Conservation (phyloP, 2,329 filamentous ascomycete species). For the Fusarium pininemorale region DNA sequence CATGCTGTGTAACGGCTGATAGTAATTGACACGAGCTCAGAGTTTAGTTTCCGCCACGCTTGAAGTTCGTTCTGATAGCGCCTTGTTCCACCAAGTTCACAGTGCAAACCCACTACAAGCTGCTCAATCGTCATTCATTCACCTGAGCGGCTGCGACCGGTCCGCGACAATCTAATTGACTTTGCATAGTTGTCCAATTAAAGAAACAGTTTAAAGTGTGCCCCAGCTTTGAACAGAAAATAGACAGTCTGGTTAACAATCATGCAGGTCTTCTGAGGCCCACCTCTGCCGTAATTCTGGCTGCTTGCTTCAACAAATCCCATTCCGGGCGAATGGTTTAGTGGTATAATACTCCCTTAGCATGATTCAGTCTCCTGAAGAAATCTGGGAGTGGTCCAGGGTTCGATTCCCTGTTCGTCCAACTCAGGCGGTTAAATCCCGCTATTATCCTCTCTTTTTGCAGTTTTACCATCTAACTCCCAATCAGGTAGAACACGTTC, state of each 20-base stretch:
- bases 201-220: rapidly evolving
- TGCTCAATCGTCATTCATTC: neutral
- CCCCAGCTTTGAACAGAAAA: neutral
- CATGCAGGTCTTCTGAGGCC: rapidly evolving
- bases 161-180: rapidly evolving
- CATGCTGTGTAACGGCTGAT: rapidly evolving
- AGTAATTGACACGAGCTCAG: rapidly evolving
- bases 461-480: no score
- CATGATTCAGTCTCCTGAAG: neutral
- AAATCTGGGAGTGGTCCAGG: constrained; percentile 21
- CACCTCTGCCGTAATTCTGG: neutral
- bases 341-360: constrained; percentile 32
- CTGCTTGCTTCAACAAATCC: neutral
- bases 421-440: neutral
- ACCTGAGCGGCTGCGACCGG: rapidly evolving
- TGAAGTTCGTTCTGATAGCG: neutral
- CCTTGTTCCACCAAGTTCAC: neutral
- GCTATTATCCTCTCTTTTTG: constrained; percentile 6
- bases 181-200: rapidly evolving
- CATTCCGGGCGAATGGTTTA: constrained; percentile 24
- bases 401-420: constrained; percentile 30
- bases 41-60: rapidly evolving
- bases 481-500: rapidly evolving
- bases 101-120: rapidly evolving
- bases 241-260: no score